Percentiles rank a stretch among this genome's conserved stretches.
Conservation (phyloP, 208 protist genomes). For the Crithidia bombi region DNA sequence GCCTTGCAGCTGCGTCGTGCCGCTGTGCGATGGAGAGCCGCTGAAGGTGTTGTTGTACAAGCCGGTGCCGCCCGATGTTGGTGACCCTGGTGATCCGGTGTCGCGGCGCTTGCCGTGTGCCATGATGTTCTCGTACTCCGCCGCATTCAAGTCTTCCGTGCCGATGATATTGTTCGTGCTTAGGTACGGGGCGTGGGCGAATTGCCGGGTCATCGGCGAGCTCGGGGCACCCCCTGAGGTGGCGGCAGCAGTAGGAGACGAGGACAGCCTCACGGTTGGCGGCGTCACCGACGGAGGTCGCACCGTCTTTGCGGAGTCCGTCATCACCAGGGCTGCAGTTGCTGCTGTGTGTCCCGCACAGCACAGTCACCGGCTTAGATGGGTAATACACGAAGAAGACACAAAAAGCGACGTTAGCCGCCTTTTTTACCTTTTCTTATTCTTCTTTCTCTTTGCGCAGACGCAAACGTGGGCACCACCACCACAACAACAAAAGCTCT, state of each 20-base stretch:
- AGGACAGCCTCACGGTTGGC: conserved; percentile 2
- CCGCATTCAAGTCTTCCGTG: conserved; percentile 12
- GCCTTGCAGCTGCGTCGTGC: neutral
- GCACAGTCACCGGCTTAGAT: no score
- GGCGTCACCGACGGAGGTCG: conserved; percentile 3
- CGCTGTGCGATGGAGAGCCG: conserved; percentile 6
- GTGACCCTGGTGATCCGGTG: conserved; percentile 1
- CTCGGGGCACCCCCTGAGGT: neutral
- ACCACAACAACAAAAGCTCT: no score
- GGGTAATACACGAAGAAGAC: no score
- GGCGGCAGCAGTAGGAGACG: neutral
- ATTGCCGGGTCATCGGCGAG: conserved; percentile 11
- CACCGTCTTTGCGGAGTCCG: neutral
- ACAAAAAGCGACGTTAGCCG: neutral
- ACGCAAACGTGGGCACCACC: no score
- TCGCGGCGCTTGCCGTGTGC: conserved; percentile 10
- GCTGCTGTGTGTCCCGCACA: no score
- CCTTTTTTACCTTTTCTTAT: no score
- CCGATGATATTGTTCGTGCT: conserved; percentile 29
- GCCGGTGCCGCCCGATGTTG: neutral
- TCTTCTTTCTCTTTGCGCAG: no score
- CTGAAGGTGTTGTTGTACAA: conserved; percentile 7
- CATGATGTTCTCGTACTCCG: conserved; percentile 23
- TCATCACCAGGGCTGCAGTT: conserved; percentile 1
- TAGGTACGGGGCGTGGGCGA: conserved; percentile 28